A percentile compares a stretch with the other conserved stretches of the same genome.
phyloP scores from a whole-genome alignment of 768 basidiomycete genomes.

The Tricholoma sp. region DNA sequence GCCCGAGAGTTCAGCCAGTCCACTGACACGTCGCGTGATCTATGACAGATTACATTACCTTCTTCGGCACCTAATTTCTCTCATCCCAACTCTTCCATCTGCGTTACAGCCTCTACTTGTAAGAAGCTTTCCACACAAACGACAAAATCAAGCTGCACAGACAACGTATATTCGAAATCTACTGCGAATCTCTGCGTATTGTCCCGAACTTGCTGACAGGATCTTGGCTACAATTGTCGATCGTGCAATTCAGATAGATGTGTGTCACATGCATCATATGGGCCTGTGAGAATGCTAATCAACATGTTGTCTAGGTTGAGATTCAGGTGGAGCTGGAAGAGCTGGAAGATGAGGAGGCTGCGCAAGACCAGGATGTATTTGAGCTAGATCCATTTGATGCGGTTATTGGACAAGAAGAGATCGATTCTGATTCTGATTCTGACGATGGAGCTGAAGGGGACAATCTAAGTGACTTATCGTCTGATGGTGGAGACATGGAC shows the following conservation, averaged over 20 bases:
- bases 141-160: conserved; percentile 74
- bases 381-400: conserved; percentile 84
- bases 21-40: conserved; percentile 75
- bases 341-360: conserved; percentile 63
- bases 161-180: conserved; percentile 90
- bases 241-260: conserved; percentile 94
- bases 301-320: conserved; percentile 62
- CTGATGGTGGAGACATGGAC: conserved; percentile 53
- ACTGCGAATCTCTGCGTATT: conserved; percentile 78
- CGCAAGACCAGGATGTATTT: conserved; percentile 54
- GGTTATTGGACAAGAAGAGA: conserved; percentile 71
- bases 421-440: conserved; percentile 52
- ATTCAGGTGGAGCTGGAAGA: conserved; percentile 96
- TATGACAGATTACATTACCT: conserved; percentile 87
- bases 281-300: not conserved
- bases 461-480: conserved; percentile 70
- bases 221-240: conserved; percentile 86
- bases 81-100: conserved; percentile 88
- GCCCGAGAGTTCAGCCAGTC: conserved; percentile 60
- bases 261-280: conserved; percentile 34
- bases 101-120: conserved; percentile 82
- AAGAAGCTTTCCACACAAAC: conserved; percentile 89
- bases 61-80: conserved; percentile 78
- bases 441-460: conserved; percentile 48
- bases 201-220: conserved; percentile 79